Percentiles rank a stretch among this genome's conserved stretches.
phyloP scores from a whole-genome alignment of 192 early-diverging fungal species.

The Tieghemiomyces parasiticus region DNA sequence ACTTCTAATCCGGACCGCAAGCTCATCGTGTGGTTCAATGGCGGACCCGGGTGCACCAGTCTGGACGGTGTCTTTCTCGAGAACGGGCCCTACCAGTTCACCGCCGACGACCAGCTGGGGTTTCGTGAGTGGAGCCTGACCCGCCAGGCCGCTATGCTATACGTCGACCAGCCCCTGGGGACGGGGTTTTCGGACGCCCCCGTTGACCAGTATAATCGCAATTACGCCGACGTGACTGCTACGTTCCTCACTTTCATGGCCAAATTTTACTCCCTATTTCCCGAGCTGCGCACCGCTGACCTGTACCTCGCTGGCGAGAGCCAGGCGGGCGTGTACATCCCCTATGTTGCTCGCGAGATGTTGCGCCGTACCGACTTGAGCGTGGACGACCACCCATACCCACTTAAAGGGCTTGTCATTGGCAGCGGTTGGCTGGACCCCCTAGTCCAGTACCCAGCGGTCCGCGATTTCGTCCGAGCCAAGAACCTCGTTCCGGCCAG shows the following conservation, averaged over 20 bases:
- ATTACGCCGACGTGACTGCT: slow-evolving; percentile 24
- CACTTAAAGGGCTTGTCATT: slow-evolving; percentile 38
- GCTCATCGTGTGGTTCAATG: slow-evolving; percentile 47
- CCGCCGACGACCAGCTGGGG: slow-evolving; percentile 16
- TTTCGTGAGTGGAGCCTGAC: slow-evolving; percentile 24
- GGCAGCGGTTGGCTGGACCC: slow-evolving; percentile 75
- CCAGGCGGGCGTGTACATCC: slow-evolving; percentile 56
- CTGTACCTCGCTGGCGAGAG: slow-evolving; percentile 60
- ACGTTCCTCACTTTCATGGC: slow-evolving; percentile 36
- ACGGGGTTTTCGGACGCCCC: slow-evolving; percentile 33
- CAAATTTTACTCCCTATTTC: slow-evolving; percentile 40
- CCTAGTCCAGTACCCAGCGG: slow-evolving; percentile 11
- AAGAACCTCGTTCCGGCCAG: slow-evolving; percentile 3
- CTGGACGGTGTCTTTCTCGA: slow-evolving; percentile 54
- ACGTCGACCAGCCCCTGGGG: slow-evolving; percentile 52
- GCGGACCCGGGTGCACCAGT: slow-evolving; percentile 40
- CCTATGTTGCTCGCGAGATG: slow-evolving; percentile 42
- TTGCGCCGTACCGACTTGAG: slow-evolving; percentile 22
- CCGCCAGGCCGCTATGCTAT: slow-evolving; percentile 30
- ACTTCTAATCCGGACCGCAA: slow-evolving; percentile 14
- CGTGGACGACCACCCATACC: slow-evolving; percentile 10
- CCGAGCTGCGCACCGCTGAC: slow-evolving; percentile 25
- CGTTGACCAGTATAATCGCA: slow-evolving; percentile 12
- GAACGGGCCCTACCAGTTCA: slow-evolving; percentile 43
- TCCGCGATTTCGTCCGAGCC: background rate